A percentile compares a stretch with the other conserved stretches of the same genome.
Conservation (phyloP, 768 basidiomycete species). For the Mycena chlorophos region DNA sequence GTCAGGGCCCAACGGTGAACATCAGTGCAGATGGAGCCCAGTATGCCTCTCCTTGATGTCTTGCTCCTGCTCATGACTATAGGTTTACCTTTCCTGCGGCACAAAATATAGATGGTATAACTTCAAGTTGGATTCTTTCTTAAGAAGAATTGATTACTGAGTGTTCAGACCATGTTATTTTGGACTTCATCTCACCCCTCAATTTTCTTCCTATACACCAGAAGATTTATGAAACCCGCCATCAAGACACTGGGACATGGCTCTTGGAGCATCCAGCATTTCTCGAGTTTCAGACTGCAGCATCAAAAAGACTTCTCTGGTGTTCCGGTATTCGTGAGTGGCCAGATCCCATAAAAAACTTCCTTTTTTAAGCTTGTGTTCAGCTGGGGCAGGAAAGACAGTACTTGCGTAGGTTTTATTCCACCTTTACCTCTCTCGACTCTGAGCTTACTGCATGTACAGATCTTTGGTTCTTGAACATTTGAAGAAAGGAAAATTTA, state of each 20-base stretch:
- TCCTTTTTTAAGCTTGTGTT: background rate
- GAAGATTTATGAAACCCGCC: background rate
- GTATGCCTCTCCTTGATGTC: too few relatives aligned
- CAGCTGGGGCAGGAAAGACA: too few relatives aligned
- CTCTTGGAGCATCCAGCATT: background rate
- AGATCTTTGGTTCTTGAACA: too few relatives aligned
- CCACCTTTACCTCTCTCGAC: too few relatives aligned
- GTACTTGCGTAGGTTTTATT: too few relatives aligned
- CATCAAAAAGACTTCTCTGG: background rate
- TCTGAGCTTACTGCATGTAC: too few relatives aligned
- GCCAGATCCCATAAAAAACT: background rate
- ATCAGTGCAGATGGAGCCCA: too few relatives aligned
- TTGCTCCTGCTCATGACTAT: too few relatives aligned
- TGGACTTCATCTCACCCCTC: background rate
- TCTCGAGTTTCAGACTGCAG: background rate
- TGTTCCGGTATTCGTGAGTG: background rate
- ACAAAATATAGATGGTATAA: background rate
- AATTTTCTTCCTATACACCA: background rate
- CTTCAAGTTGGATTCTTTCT: too few relatives aligned
- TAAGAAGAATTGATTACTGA: background rate
- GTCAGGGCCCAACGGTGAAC: too few relatives aligned
- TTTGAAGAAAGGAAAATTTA: too few relatives aligned
- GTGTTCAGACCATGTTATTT: background rate
- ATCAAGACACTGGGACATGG: background rate
- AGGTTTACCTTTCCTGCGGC: too few relatives aligned